phyloP scores from a whole-genome alignment of 108 stramenopile genomes.

The Cyclotella cryptica region DNA sequence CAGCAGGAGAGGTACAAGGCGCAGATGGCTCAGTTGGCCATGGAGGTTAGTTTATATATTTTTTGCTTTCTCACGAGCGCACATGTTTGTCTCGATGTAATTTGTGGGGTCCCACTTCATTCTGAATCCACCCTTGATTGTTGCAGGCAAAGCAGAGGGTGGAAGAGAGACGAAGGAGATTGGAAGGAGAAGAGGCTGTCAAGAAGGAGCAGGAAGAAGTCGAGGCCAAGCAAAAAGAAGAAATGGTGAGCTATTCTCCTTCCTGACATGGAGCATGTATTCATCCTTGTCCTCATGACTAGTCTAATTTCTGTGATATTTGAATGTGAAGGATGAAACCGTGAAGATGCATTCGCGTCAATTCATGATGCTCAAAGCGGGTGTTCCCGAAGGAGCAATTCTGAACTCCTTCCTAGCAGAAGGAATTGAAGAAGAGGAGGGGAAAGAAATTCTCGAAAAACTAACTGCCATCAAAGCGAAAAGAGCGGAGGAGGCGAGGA shows the following conservation, averaged over 20 bases:
- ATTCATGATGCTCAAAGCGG: conserved; percentile 59
- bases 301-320: no score
- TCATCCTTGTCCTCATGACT: no score
- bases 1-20: conserved; percentile 47
- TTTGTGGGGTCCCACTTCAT: neutral
- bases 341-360: conserved; percentile 48
- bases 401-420: conserved; percentile 39
- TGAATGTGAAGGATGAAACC: conserved; percentile 31
- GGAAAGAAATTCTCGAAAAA: conserved; percentile 43
- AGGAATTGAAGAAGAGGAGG: conserved; percentile 51
- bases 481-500: conserved; percentile 33
- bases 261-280: neutral
- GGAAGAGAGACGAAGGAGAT: conserved; percentile 30
- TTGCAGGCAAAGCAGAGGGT: conserved; percentile 36
- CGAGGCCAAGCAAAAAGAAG: conserved; percentile 33
- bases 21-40: conserved; percentile 54
- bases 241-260: conserved; percentile 11
- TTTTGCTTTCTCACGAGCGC: no score
- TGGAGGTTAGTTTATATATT: conserved; percentile 20
- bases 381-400: conserved; percentile 55
- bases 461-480: conserved; percentile 26
- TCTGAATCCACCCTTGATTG: neutral
- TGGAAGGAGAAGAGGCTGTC: conserved; percentile 48
- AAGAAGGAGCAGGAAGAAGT: conserved; percentile 48
- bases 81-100: neutral